Base-by-base conservation (phyloP, 2,329 filamentous ascomycete genomes). In the Sarocladium brachiariae region DNA sequence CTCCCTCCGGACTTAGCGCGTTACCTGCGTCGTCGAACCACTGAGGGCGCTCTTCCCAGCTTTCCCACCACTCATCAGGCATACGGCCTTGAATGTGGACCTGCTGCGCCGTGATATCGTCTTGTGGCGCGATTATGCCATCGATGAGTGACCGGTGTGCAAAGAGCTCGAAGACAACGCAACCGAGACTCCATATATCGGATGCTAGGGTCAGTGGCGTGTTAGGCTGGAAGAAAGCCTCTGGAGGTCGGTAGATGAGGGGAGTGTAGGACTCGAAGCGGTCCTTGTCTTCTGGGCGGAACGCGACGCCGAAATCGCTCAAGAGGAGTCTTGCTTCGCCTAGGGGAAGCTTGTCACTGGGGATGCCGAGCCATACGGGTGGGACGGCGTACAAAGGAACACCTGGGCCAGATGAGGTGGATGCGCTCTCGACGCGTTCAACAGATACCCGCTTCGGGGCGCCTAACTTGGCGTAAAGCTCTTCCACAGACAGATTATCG, bases 171-270 rank as follows among this genome's bases (percentile, higher is more conserved):
- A 62, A 71, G 38, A 71, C 66, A 0, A 61, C 51, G 50, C 60
- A 66, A 0, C 58, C 65, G 10, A 72, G 63, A 7, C 59, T 65
- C 69, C 68, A 72, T n/a, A 70, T 67, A 35, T 71, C 68, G 0
- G 65, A 63, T 19, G 61, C 18, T 34, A 61, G 67, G 1, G 63
- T 63, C 5, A 70, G 56, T 8, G 65, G 59, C 9, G 51, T 58
- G 10, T 52, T 54, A 18, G 63, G 60, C 30, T 68, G 61, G 52
- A 71, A 70, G 2, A 57, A 54, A 30, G 53, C 57, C 51, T 70
- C 67, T 0, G 66, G 68, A 11, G 66, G 62, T 6, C 61, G 58
- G 34, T 56, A 54, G 8, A 8, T 54, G 4, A 64, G 57, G 2
- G 64, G 63, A 3, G 61, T 62, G 43, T 59, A 55, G 21, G 61